A percentile compares a stretch with the other conserved stretches of the same genome.
These are phyloP conservation scores for Lyophyllum semitale DNA, from an alignment of 768 basidiomycete genomes.

Conservation along the genomic window DNA sequence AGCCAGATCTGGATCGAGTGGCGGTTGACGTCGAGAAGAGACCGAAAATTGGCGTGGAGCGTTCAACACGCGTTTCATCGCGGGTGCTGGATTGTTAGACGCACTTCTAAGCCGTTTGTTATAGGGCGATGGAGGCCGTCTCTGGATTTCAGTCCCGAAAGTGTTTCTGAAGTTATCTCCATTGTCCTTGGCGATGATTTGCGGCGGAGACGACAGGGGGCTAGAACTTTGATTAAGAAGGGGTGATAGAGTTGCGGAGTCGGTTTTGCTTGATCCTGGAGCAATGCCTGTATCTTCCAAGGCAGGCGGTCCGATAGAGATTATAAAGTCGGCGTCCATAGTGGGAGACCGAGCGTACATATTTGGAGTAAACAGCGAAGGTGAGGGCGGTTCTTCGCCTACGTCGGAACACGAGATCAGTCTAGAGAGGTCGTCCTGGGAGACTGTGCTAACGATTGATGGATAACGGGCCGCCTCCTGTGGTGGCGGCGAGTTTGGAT, in stretches of 20 bases:
- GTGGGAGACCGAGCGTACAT: background rate
- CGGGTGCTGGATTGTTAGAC: conserved; percentile 7
- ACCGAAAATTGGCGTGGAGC: conserved; percentile 8
- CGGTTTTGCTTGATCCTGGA: background rate
- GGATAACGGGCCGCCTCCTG: background rate
- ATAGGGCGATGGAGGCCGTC: conserved; percentile 11
- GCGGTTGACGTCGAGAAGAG: background rate
- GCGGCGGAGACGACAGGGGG: conserved; percentile 15
- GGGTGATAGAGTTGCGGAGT: conserved; percentile 7
- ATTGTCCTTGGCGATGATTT: conserved; percentile 3
- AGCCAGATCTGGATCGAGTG: conserved; percentile 9
- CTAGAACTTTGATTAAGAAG: conserved; percentile 10
- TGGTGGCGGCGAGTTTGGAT: background rate
- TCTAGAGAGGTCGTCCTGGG: conserved; percentile 13
- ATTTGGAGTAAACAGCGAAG: conserved; percentile 5
- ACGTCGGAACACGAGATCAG: conserved; percentile 2
- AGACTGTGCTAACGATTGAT: conserved; percentile 1
- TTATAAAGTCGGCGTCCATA: conserved; percentile 1
- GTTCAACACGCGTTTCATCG: background rate
- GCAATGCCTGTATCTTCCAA: background rate
- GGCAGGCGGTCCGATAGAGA: conserved; percentile 6
- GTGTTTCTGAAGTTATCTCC: conserved; percentile 13
- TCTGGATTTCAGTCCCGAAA: conserved; percentile 10
- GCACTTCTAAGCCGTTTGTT: conserved; percentile 16
- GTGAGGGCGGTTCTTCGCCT: conserved; percentile 8